Evolutionary conservation across 495 filamentous ascomycete genomes (phyloP), one percentile per base, ranked within the genome.

Genomic region (Usnea hakonensis): DNA sequence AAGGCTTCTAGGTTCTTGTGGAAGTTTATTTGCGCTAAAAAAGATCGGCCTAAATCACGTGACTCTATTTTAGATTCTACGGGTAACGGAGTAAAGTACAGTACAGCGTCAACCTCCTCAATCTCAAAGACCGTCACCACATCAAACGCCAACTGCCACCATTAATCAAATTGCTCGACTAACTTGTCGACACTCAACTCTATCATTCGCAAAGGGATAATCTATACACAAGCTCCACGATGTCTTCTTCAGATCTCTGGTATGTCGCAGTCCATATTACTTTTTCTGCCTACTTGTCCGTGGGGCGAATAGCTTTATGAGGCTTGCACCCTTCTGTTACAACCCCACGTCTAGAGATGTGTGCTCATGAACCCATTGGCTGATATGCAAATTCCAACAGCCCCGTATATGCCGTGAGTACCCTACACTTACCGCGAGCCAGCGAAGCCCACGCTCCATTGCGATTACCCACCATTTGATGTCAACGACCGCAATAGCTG

Each of bases 321-420:
- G 58, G 55, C 61, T 64, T 13, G 43, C 55, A 23, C 16, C 37
- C 41, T 28, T 57, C 16, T 28, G 26, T 2, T 52, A 19, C 36
- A n/a, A 54, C 23, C 28, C n/a, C 21, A n/a, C 13, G 52, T 57
- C 36, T 64, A 55, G 62, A 68, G 43, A 55, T 58, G n/a, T 17
- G 19, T 40, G 7, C n/a, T 40, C 30, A 14, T 30, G 44, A 44
- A 3, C 13, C 16, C 36, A 55, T 37, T 44, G 23, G 62, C 67
- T 69, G 40, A 69, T 52, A 41, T 8, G 2, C 1, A 46, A 23
- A 36, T 19, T 28, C 37, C 21, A 8, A 62, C n/a, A 98, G 94
- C 80, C 94, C 94, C 78, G 93, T 96, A 69, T 98, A 98, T 83
- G 93, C 94, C 81, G 94, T 98, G 79, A 89, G 93, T 97, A 62